phyloP scores from a whole-genome alignment of 495 filamentous ascomycete genomes.

The Penicillium desertorum region DNA sequence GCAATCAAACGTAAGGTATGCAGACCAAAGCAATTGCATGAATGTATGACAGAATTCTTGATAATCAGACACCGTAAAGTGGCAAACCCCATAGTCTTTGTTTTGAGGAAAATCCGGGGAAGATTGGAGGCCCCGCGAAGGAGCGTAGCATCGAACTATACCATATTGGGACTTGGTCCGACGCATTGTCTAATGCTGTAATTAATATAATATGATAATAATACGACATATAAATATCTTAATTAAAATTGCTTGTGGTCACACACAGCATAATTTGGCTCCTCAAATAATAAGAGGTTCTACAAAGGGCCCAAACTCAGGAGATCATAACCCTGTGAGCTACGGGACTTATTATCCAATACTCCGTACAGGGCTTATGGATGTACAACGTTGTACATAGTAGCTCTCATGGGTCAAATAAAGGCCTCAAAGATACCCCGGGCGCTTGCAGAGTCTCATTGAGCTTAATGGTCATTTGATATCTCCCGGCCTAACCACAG shows the following conservation, averaged over 20 bases:
- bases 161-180: slow-evolving; percentile 14
- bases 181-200: neutral
- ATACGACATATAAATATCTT: too few relatives aligned
- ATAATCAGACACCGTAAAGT: neutral
- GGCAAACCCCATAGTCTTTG: neutral
- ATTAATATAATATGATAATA: slow-evolving; percentile 4
- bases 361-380: neutral
- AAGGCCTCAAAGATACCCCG: neutral
- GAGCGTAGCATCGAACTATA: slow-evolving; percentile 17
- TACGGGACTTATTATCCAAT: neutral
- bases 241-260: slow-evolving; percentile 2
- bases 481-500: neutral
- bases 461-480: neutral
- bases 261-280: neutral
- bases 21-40: neutral
- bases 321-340: slow-evolving; percentile 2
- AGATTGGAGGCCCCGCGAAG: slow-evolving; percentile 8
- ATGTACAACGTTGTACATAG: neutral
- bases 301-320: slow-evolving; percentile 9
- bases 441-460: neutral
- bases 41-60: neutral
- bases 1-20: neutral
- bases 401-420: neutral
- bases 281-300: neutral
- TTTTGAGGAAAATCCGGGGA: slow-evolving; percentile 18